phyloP scores from a whole-genome alignment of 495 filamentous ascomycete species.

The Aspergillus saccharolyticus region DNA sequence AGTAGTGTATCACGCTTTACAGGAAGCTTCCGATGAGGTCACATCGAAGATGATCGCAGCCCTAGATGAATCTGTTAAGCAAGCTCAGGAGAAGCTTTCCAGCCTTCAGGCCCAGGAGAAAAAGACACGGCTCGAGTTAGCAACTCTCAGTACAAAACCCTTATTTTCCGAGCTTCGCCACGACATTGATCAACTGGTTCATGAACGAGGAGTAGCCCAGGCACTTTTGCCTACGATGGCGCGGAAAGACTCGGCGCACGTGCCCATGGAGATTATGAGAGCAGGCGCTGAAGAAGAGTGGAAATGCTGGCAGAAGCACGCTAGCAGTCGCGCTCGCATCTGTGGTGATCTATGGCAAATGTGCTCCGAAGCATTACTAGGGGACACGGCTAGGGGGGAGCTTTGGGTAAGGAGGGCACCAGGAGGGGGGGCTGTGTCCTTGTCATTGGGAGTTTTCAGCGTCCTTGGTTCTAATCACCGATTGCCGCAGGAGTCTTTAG shows the following conservation, averaged over 20 bases:
- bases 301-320: constrained; percentile 48
- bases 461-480: no score
- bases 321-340: constrained; percentile 43
- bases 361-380: constrained; percentile 44
- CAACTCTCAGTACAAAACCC: constrained; percentile 43
- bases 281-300: constrained; percentile 44
- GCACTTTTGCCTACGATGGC: constrained; percentile 37
- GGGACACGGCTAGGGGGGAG: constrained; percentile 40
- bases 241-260: constrained; percentile 23
- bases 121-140: constrained; percentile 43
- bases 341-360: constrained; percentile 48
- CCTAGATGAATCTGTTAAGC: constrained; percentile 47
- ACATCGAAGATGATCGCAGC: constrained; percentile 42
- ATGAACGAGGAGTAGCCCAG: constrained; percentile 38
- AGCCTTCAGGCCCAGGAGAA: constrained; percentile 48
- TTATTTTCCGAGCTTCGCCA: constrained; percentile 48
- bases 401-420: constrained; percentile 51
- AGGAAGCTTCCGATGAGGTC: constrained; percentile 43
- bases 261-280: constrained; percentile 45
- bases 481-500: constrained; percentile 11
- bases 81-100: constrained; percentile 46
- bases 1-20: constrained; percentile 56
- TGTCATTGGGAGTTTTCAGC: no score
- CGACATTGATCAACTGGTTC: constrained; percentile 41
- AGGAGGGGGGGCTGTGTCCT: no score